Conservation (phyloP, 345 rosid genomes). For the Hypericum androsaemum region DNA sequence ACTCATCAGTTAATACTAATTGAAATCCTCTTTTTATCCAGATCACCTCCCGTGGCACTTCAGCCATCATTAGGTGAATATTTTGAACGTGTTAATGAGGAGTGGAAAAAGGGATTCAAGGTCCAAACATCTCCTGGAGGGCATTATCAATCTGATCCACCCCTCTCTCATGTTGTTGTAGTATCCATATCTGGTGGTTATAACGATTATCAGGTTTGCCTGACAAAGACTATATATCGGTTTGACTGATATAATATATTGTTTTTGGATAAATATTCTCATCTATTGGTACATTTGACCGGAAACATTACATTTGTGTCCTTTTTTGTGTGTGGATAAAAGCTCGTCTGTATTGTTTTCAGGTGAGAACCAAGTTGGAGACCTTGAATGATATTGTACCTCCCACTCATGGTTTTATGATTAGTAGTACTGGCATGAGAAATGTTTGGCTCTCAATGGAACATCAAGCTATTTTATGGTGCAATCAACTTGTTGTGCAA, state of each 20-base stretch:
- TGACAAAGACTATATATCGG: conserved; percentile 2
- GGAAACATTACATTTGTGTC: no score
- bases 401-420: conserved; percentile 75
- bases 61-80: conserved; percentile 93
- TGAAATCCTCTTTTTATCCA: conserved; percentile 33
- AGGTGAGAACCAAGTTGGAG: conserved; percentile 82
- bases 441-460: conserved; percentile 99
- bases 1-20: conserved; percentile 18
- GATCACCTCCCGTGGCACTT: conserved; percentile 94
- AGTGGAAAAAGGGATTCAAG: conserved; percentile 81
- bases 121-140: conserved; percentile 45
- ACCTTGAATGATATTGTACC: conserved; percentile 93
- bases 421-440: conserved; percentile 82
- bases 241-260: background rate
- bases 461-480: conserved; percentile 97
- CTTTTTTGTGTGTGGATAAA: background rate
- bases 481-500: conserved; percentile 94
- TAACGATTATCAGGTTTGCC: conserved; percentile 78
- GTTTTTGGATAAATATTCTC: background rate
- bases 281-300: no score
- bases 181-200: conserved; percentile 88
- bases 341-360: conserved; percentile 14
- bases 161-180: conserved; percentile 63
- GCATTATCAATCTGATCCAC: conserved; percentile 41
- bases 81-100: conserved; percentile 60